Conservation (phyloP, 2,329 filamentous ascomycete species). For the Trichothecium roseum region DNA sequence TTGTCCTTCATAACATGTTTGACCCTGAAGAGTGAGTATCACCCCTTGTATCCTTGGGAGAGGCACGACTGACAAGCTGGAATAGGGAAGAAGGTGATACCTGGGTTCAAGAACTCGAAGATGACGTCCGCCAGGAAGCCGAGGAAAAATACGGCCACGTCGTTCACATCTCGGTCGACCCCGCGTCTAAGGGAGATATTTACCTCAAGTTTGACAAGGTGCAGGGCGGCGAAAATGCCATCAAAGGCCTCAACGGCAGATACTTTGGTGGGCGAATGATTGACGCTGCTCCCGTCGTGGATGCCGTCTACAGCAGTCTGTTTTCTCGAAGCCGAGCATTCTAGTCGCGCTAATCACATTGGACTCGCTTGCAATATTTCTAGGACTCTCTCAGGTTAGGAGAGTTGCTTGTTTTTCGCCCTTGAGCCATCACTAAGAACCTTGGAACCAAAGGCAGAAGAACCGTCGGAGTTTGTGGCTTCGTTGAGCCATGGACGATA, state of each 20-base stretch:
- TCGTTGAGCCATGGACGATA: too few relatives aligned
- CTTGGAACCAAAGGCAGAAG: background rate
- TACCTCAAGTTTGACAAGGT: conserved; percentile 98
- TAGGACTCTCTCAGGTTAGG: conserved; percentile 36
- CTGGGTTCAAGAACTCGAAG: conserved; percentile 90
- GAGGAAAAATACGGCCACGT: conserved; percentile 94
- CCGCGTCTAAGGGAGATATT: conserved; percentile 89
- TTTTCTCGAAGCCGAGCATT: conserved; percentile 81
- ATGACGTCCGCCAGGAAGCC: conserved; percentile 87
- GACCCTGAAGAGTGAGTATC: conserved; percentile 74
- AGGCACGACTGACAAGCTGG: conserved; percentile 20
- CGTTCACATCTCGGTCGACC: conserved; percentile 91
- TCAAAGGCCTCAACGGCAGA: conserved; percentile 93
- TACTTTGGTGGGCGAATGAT: conserved; percentile 92
- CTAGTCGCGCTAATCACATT: conserved; percentile 53
- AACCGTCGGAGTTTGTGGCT: too few relatives aligned
- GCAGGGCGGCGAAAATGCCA: conserved; percentile 90
- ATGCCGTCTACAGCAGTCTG: conserved; percentile 96
- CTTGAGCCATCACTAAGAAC: background rate
- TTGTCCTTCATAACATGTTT: conserved; percentile 93
- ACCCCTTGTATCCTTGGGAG: too few relatives aligned
- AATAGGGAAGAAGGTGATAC: conserved; percentile 70
- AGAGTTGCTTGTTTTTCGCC: conserved; percentile 1
- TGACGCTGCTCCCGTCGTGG: conserved; percentile 89
- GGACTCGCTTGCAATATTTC: conserved; percentile 30